These are phyloP conservation scores for Naganishia friedmannii DNA, from an alignment of 768 basidiomycete genomes.

Conservation along the genomic window DNA sequence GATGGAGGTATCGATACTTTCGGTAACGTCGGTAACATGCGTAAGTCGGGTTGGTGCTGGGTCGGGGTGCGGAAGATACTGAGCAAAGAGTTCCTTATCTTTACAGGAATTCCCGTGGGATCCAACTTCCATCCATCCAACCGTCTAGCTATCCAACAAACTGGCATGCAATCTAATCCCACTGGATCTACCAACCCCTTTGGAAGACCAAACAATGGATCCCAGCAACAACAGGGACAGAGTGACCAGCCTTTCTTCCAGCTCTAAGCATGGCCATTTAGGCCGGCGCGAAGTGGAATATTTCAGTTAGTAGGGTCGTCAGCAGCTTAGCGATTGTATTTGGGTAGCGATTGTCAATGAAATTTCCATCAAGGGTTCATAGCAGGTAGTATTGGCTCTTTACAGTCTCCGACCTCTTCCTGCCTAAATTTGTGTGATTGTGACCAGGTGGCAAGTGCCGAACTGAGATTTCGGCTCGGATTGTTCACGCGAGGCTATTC, in stretches of 20 bases:
- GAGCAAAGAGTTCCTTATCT: too few relatives aligned
- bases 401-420: not conserved
- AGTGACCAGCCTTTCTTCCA: conserved; percentile 76
- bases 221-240: conserved; percentile 51
- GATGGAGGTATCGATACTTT: conserved; percentile 95
- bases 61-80: too few relatives aligned
- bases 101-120: conserved; percentile 55
- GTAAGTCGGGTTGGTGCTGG: conserved; percentile 54
- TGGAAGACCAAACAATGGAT: conserved; percentile 59
- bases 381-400: not conserved
- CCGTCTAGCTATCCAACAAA: conserved; percentile 45
- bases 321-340: not conserved
- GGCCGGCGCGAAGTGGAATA: not conserved
- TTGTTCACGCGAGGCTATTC: too few relatives aligned
- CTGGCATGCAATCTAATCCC: conserved; percentile 1
- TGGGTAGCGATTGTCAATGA: not conserved
- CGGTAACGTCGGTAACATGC: conserved; percentile 76
- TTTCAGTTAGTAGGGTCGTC: not conserved
- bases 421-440: not conserved
- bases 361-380: not conserved
- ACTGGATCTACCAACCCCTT: conserved; percentile 45
- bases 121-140: conserved; percentile 57
- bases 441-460: not conserved
- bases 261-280: conserved; percentile 55
- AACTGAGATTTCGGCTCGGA: too few relatives aligned